Conservation (phyloP, 2,329 filamentous ascomycete genomes). For the Annulohypoxylon truncatum region DNA sequence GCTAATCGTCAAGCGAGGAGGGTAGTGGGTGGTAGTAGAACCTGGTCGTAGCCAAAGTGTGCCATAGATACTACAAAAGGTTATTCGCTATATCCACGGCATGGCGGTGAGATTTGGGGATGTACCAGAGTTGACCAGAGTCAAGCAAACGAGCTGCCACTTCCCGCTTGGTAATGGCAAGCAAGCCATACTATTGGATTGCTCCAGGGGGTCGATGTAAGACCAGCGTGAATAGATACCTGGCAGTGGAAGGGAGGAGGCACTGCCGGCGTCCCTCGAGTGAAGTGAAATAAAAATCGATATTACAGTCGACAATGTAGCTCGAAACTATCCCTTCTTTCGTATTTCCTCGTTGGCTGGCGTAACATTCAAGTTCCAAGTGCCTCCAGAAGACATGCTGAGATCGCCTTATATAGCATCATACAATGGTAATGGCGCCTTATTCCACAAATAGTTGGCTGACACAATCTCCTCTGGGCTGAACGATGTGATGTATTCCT, state of each 20-base stretch:
- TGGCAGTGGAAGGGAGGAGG: neutral
- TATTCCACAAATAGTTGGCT: conserved; percentile 5
- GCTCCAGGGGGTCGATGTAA: conserved; percentile 24
- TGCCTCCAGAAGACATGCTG: conserved; percentile 1
- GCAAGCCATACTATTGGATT: conserved; percentile 28
- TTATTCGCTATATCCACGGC: conserved; percentile 26
- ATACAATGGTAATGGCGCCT: neutral
- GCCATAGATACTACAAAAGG: conserved; percentile 36
- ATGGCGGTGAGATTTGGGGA: conserved; percentile 25
- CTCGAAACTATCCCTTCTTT: neutral
- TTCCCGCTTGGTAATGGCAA: conserved; percentile 30
- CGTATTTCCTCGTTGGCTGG: neutral
- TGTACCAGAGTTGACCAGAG: conserved; percentile 33
- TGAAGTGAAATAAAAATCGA: conserved; percentile 1
- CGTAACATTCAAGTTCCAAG: neutral
- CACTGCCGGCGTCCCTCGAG: neutral
- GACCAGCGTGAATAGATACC: conserved; percentile 11
- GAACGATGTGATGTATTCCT: neutral
- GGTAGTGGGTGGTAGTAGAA: conserved; percentile 13
- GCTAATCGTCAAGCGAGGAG: conserved; percentile 17
- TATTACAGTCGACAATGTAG: conserved; percentile 11
- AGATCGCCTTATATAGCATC: conserved; percentile 31
- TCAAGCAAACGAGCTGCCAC: conserved; percentile 35
- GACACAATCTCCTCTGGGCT: neutral
- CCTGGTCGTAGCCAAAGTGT: conserved; percentile 38